These are phyloP conservation scores for Daedaleopsis nitida DNA, from an alignment of 768 basidiomycete genomes.

Conservation along the genomic window DNA sequence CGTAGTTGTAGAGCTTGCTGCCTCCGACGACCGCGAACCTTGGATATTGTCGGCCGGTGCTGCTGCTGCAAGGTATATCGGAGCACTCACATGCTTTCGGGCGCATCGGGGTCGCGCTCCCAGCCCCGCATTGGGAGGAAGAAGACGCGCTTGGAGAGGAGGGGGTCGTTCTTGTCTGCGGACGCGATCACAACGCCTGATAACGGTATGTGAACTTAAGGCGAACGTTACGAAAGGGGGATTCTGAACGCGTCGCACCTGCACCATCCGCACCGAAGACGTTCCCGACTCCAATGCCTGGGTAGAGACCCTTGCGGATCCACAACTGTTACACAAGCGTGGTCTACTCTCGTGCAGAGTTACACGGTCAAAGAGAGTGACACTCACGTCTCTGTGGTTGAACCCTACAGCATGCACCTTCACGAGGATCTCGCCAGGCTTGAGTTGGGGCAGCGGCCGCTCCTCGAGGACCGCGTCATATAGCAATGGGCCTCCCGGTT, in stretches of 20 bases:
- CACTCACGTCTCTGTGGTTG: conserved; percentile 72
- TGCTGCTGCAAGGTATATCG: neutral
- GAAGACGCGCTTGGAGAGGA: conserved; percentile 69
- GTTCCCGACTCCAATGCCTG: conserved; percentile 57
- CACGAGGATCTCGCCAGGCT: conserved; percentile 63
- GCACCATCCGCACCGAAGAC: conserved; percentile 76
- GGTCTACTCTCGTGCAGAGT: neutral
- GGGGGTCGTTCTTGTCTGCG: conserved; percentile 50
- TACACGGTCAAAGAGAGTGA: neutral
- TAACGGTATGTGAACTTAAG: too few species aligned
- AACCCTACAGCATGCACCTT: conserved; percentile 70
- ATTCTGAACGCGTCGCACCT: conserved; percentile 50
- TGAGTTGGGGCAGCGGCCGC: conserved; percentile 50
- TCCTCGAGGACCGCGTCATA: conserved; percentile 60
- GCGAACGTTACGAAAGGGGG: too few species aligned
- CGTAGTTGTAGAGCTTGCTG: conserved; percentile 50
- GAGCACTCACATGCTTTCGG: conserved; percentile 58
- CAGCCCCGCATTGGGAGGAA: conserved; percentile 79
- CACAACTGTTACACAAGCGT: conserved; percentile 52
- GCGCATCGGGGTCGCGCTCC: conserved; percentile 62
- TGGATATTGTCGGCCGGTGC: neutral
- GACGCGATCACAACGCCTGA: conserved; percentile 67
- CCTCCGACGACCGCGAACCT: conserved; percentile 75
- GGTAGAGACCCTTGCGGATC: conserved; percentile 72
- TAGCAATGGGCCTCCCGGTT: conserved; percentile 42